These are phyloP conservation scores for Rhazya stricta DNA, from an alignment of 257 asterid species.

Conservation along the genomic window DNA sequence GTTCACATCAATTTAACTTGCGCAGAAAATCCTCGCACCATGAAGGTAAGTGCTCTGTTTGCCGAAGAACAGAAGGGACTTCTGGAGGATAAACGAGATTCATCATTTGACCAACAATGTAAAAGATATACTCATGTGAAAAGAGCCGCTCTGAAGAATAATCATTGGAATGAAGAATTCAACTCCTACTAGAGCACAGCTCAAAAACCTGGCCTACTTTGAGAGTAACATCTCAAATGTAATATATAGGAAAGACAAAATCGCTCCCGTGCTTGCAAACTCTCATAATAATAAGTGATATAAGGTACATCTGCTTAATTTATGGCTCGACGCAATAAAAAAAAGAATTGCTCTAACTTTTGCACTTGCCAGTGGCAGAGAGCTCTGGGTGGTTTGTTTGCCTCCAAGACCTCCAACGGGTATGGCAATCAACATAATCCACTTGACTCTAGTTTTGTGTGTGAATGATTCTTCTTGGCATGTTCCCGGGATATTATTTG, in stretches of 20 bases:
- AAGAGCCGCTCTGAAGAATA: too few relatives aligned
- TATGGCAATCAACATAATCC: neutral
- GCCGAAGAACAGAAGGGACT: too few relatives aligned
- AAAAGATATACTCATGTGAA: neutral
- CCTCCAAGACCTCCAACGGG: neutral
- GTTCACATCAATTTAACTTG: too few relatives aligned
- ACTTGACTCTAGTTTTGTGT: neutral
- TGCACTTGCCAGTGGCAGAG: neutral
- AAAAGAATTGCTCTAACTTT: neutral
- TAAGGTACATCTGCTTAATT: neutral
- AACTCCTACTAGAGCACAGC: neutral
- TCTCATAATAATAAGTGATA: neutral
- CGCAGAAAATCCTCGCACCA: too few relatives aligned
- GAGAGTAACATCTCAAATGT: neutral
- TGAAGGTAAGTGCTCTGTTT: too few relatives aligned
- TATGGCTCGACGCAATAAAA: neutral
- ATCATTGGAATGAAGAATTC: neutral
- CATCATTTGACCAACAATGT: neutral
- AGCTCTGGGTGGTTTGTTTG: neutral
- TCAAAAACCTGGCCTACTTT: neutral
- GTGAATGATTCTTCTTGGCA: neutral
- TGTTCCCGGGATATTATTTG: constrained; percentile 16
- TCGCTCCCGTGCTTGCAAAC: constrained; percentile 11
- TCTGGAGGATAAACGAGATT: too few relatives aligned
- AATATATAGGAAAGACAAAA: constrained; percentile 7